Evolutionary conservation across 768 basidiomycete genomes (phyloP).

Genomic region (Collybia nuda): DNA sequence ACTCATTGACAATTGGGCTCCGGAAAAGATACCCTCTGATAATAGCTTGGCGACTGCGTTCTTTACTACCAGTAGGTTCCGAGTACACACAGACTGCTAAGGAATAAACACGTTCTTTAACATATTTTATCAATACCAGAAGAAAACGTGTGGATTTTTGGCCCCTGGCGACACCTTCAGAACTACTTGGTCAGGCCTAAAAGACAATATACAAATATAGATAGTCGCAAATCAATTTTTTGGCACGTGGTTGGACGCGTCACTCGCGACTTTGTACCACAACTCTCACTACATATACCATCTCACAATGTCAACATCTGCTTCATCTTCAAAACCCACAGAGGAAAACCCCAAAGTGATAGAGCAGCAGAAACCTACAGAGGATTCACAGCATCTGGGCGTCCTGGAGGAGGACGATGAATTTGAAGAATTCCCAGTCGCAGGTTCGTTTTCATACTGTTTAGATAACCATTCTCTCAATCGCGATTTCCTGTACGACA

Average conservation of each 20-base stretch:
- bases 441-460: slow-evolving; percentile 50
- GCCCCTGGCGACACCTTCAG: too few relatives aligned
- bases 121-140: too few relatives aligned
- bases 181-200: too few relatives aligned
- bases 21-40: too few relatives aligned
- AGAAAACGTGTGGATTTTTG: too few relatives aligned
- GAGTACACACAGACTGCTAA: too few relatives aligned
- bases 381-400: slow-evolving; percentile 65
- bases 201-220: too few relatives aligned
- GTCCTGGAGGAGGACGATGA: slow-evolving; percentile 98
- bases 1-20: too few relatives aligned
- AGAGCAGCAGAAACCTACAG: slow-evolving; percentile 45
- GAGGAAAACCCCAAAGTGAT: slow-evolving; percentile 33
- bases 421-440: slow-evolving; percentile 89
- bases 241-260: slow-evolving; percentile 17
- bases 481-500: slow-evolving; percentile 23
- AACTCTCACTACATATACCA: neutral
- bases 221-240: neutral
- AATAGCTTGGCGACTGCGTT: too few relatives aligned
- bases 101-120: too few relatives aligned
- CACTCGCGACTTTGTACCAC: slow-evolving; percentile 7
- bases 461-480: neutral
- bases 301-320: slow-evolving; percentile 38
- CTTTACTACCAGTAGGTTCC: too few relatives aligned
- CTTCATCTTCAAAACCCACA: slow-evolving; percentile 48